Percentiles rank a stretch among this genome's conserved stretches.
Conservation (phyloP, 2,329 filamentous ascomycete genomes). For the Cadophora gregata region DNA sequence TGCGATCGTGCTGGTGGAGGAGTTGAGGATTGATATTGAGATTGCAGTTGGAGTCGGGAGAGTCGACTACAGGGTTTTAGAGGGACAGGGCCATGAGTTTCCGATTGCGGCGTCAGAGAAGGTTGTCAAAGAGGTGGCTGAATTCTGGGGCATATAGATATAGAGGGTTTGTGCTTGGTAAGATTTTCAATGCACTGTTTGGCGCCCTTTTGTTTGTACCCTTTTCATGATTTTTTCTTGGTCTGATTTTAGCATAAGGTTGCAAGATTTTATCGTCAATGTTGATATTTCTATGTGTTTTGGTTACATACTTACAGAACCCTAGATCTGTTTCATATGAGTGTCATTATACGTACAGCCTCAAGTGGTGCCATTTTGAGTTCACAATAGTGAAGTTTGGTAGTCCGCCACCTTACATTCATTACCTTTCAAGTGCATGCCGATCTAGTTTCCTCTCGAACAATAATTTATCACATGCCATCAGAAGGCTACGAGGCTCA, state of each 20-base stretch:
- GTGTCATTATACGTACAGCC: no score
- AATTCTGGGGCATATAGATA: constrained; percentile 42
- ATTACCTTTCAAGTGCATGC: neutral
- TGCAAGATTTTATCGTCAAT: no score
- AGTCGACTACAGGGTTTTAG: constrained; percentile 54
- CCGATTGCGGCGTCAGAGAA: constrained; percentile 60
- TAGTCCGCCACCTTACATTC: no score
- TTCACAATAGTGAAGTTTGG: no score
- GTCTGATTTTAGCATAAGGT: neutral
- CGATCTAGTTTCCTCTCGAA: neutral
- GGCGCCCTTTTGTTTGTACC: neutral
- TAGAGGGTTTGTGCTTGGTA: constrained; percentile 2
- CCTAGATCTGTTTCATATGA: no score
- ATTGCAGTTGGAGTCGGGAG: constrained; percentile 44
- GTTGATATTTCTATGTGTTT: no score
- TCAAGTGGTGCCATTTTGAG: no score
- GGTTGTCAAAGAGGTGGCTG: constrained; percentile 54
- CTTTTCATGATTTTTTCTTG: neutral
- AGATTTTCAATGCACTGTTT: neutral
- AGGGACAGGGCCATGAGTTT: constrained; percentile 65
- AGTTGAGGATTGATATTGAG: constrained; percentile 43
- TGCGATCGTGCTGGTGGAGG: constrained; percentile 56
- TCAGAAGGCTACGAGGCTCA: neutral
- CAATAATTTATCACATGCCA: neutral
- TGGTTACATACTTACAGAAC: no score